Evolutionary conservation across 768 basidiomycete genomes (phyloP), one percentile per base, ranked within the genome.

Genomic region (Boletus coccyginus): DNA sequence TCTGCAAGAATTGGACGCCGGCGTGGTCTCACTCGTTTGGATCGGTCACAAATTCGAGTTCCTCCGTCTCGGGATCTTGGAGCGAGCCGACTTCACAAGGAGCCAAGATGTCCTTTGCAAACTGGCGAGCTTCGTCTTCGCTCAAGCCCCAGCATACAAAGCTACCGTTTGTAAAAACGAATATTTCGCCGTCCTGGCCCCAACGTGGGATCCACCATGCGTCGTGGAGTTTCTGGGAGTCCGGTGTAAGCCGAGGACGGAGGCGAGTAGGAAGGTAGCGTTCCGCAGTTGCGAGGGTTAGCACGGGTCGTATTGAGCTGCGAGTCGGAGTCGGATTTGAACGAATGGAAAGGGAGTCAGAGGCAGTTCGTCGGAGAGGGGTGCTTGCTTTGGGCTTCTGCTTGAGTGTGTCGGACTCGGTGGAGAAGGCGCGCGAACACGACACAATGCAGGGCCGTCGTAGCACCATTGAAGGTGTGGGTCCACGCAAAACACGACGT

Each of bases 21-120:
- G 5, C 0, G n/a, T 29, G 3, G 8, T 1, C 59, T 19, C 74
- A 96, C 94, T 95, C 92, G 51, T 78, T 87, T 38, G 91, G 90
- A 72, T 97, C 94, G 29, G 88, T 86, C 13, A 94, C 91, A 71
- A 94, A 96, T 67, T 97, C 94, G 48, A 97, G 78, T 63, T 94
- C 94, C 65, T 94, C 94, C 13, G 89, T 89, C 75, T 94, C 94
- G 17, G 82, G 75, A 50, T 87, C 87, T 29, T 69, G 77, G 52
- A 94, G 75, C 4, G 82, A 77, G 5, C 78, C 82, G 10, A 93
- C 75, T 67, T 92, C 85, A 29, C 86, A 81, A 24, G 73, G 77
- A 39, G 73, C 71, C 45, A 92, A 75, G 32, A 94, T 78, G 50
- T 90, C 78, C 27, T 73, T 69, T 24, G 84, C 80, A 69, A 95